Base-by-base conservation (phyloP, 1,284 basidiomycete species). In the Marasmius oreades region DNA sequence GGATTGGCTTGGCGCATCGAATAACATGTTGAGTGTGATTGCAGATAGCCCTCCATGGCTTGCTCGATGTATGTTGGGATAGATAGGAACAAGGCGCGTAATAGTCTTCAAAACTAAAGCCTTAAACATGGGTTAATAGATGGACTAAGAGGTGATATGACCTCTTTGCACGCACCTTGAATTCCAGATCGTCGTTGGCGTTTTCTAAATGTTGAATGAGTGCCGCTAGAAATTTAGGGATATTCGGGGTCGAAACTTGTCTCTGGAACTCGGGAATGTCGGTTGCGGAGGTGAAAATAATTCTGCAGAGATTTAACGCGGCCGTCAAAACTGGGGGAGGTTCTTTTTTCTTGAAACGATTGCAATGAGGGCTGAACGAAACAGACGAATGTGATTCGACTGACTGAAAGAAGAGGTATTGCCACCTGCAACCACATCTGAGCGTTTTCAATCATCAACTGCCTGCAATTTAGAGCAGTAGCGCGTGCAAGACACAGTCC, bases 191-290 rank as follows among this genome's bases (percentile, higher is more conserved):
- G 5, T 44, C 33, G 14, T 70, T 71, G 56, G 39, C 2, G 14
- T 78, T 81, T 55, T 88, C 84, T 3, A 75, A 77, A 10, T 90
- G 66, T 3, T 73, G 65, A 24, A 88, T 68, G 18, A 91, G 70
- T 2, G 81, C 79, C 39, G 73, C 64, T 55, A 81, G 83, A 67
- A 86, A 84, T 70, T 90, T 92, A 12, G 84, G 77, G 22, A 91
- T 76, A 63, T 85, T 85, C 1, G 90, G 90, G 7, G 77, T 75
- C 20, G 80, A 81, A 1, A 92, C 74, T 67, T 90, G 89, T 64
- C 90, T 76, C 66, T 91, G 88, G 66, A 90, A 92, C 69, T 92
- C 90, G 23, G 82, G 72, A 24, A 82, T 73, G 63, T 84, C 80
- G 28, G 70, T 73, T 3, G 85, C 82, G 50, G 70, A 70, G 28